These are phyloP conservation scores for Podospora australis DNA, from an alignment of 495 filamentous ascomycete species.

Conservation along the genomic window DNA sequence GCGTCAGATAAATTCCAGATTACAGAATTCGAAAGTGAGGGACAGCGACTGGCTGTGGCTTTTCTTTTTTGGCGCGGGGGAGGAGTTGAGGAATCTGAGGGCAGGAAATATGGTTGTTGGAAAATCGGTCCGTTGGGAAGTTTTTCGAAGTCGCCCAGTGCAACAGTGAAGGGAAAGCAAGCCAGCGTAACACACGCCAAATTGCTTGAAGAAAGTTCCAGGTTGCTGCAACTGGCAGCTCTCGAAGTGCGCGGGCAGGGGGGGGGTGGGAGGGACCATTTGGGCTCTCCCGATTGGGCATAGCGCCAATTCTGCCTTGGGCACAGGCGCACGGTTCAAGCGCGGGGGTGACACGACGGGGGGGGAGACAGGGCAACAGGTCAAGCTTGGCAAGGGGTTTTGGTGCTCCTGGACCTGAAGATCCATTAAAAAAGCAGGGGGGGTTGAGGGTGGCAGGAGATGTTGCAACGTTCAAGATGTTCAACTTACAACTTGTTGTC, in stretches of 20 bases:
- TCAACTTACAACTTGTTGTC: no score
- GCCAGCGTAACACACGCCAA: not conserved
- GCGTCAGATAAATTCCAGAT: constrained; percentile 1
- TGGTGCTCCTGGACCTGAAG: no score
- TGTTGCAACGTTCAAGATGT: no score
- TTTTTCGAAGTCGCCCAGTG: constrained; percentile 5
- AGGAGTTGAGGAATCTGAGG: not conserved
- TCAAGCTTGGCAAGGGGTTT: no score
- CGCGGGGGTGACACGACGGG: no score
- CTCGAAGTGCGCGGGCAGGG: not conserved
- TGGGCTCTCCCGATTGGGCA: not conserved
- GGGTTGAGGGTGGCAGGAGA: no score
- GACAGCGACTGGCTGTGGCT: not conserved
- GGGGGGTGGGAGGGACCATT: not conserved
- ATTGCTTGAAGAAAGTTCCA: not conserved
- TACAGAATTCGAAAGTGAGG: no score
- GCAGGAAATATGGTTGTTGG: constrained; percentile 3
- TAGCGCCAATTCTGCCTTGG: no score
- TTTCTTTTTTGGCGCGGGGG: not conserved
- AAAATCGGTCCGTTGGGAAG: not conserved
- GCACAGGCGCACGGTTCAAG: no score
- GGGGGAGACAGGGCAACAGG: no score
- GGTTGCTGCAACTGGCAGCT: not conserved
- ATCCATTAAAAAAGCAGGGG: no score
- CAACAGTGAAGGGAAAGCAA: no score